Evolutionary conservation across 371 early-diverging fungal genomes (phyloP).

Genomic region (Syncephalastrum contaminatum): DNA sequence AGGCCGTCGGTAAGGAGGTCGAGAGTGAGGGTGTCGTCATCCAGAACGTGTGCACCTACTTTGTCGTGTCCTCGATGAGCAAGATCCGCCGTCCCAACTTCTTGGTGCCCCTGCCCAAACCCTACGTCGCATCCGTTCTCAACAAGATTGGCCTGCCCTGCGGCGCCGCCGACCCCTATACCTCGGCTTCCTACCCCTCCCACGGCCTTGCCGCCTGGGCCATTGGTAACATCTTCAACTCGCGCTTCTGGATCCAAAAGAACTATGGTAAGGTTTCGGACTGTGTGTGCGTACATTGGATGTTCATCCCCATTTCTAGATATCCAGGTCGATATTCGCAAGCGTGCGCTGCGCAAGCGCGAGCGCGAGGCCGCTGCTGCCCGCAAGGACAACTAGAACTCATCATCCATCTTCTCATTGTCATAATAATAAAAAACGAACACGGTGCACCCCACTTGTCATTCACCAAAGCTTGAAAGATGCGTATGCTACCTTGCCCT

Average conservation of each 20-base stretch:
- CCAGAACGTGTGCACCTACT: slow-evolving; percentile 90
- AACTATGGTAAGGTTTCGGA: slow-evolving; percentile 47
- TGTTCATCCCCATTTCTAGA: slow-evolving; percentile 19
- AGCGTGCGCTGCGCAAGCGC: slow-evolving; percentile 72
- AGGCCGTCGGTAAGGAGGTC: slow-evolving; percentile 87
- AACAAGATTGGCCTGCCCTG: slow-evolving; percentile 75
- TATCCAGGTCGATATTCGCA: slow-evolving; percentile 68
- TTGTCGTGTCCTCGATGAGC: slow-evolving; percentile 92
- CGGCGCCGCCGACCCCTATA: slow-evolving; percentile 66
- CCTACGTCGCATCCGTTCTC: slow-evolving; percentile 78
- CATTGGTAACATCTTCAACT: slow-evolving; percentile 59
- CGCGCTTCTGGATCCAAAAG: slow-evolving; percentile 63
- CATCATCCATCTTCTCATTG: too few species aligned
- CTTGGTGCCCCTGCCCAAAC: slow-evolving; percentile 80
- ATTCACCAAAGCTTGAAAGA: too few species aligned
- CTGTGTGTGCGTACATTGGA: neutral
- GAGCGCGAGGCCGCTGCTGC: slow-evolving; percentile 61
- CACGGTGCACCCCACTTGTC: too few species aligned
- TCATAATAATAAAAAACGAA: too few species aligned
- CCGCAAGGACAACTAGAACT: slow-evolving; percentile 9
- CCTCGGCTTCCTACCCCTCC: slow-evolving; percentile 77
- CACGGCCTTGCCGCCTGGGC: slow-evolving; percentile 84
- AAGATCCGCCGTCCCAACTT: slow-evolving; percentile 81
- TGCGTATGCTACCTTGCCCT: too few species aligned
- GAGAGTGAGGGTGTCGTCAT: slow-evolving; percentile 75